phyloP scores from a whole-genome alignment of 331 rosid species.

The Malus hybrid region DNA sequence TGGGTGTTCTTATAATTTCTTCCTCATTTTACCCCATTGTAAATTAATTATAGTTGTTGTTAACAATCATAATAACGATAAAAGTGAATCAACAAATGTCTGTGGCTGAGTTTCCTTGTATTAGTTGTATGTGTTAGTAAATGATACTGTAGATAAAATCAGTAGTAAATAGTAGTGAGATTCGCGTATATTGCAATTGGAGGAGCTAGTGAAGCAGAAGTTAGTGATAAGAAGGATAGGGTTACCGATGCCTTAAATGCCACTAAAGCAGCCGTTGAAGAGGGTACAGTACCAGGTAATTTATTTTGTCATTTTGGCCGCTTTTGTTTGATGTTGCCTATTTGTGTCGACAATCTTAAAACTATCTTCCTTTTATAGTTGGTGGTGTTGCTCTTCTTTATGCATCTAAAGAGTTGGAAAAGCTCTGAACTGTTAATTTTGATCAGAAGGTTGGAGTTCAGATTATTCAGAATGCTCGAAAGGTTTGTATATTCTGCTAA shows the following conservation, averaged over 20 bases:
- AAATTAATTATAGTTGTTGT: too few species aligned
- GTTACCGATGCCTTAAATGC: slow-evolving; percentile 94
- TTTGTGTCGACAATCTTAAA: not conserved
- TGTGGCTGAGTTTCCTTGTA: too few species aligned
- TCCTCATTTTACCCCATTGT: too few species aligned
- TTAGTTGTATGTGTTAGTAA: too few species aligned
- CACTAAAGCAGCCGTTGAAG: slow-evolving; percentile 95
- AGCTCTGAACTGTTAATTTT: slow-evolving; percentile 73
- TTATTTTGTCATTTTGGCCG: not conserved
- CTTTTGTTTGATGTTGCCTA: not conserved
- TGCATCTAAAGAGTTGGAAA: slow-evolving; percentile 82
- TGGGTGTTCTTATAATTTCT: too few species aligned
- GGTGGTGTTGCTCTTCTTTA: slow-evolving; percentile 94
- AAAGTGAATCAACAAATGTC: too few species aligned
- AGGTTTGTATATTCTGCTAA: slow-evolving; percentile 26
- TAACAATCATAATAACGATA: too few species aligned
- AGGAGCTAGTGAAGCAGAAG: slow-evolving; percentile 97
- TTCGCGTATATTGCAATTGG: slow-evolving; percentile 45
- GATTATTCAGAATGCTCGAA: slow-evolving; percentile 82
- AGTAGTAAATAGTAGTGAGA: not conserved
- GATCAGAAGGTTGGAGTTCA: slow-evolving; percentile 95
- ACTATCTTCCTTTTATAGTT: slow-evolving; percentile 23
- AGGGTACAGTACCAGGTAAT: slow-evolving; percentile 88
- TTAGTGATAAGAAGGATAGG: slow-evolving; percentile 89
- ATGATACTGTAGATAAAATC: not conserved